Percentiles rank a stretch among this genome's conserved stretches.
These are phyloP conservation scores for Colletotrichum camelliae DNA, from an alignment of 2,329 filamentous ascomycete genomes.

Conservation along the genomic window DNA sequence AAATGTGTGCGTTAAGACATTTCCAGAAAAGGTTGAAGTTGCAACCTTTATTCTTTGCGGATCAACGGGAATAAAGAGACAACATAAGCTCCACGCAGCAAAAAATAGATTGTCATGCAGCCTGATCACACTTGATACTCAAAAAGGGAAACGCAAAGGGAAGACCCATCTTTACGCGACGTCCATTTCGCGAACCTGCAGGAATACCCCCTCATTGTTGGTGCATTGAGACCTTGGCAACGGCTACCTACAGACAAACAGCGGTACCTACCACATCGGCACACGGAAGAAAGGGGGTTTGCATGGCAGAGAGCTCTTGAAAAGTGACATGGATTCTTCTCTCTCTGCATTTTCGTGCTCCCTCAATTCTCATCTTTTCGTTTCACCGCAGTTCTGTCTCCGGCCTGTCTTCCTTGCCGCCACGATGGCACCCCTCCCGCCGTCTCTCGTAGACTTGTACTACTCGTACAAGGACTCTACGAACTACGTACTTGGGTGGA, in stretches of 20 bases:
- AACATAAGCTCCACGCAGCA: neutral
- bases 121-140: neutral
- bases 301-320: neutral
- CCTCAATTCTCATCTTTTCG: neutral
- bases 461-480: neutral
- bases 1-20: neutral
- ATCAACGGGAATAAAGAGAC: neutral
- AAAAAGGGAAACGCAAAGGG: neutral
- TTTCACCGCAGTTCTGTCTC: neutral
- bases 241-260: neutral
- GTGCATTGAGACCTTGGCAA: neutral
- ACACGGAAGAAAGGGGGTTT: neutral
- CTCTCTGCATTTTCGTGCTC: rapidly evolving
- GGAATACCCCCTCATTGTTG: neutral
- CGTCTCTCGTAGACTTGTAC: neutral
- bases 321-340: neutral
- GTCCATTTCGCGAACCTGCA: neutral
- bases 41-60: neutral
- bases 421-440: neutral
- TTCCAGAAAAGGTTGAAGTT: neutral
- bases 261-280: neutral
- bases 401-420: neutral
- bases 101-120: neutral
- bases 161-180: neutral
- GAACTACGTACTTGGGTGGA: neutral